Base-by-base conservation (phyloP, 2,329 filamentous ascomycete genomes). In the Aspergillus fructus region DNA sequence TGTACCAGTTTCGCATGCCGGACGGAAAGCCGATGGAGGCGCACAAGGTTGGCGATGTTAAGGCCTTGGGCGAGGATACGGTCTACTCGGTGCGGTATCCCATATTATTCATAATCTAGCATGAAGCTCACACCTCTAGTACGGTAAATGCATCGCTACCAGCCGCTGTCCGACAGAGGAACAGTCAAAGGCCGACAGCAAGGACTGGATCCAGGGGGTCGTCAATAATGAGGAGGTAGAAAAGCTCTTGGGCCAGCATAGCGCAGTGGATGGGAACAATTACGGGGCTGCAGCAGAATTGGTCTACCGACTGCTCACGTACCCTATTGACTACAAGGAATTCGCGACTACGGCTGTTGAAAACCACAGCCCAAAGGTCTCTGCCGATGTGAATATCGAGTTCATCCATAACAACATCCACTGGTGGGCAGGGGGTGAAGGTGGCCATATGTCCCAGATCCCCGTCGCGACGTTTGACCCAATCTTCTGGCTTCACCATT, bases 401-500 rank as follows among this genome's bases (percentile, higher is more conserved):
- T 45, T 55, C 12, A 55, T 58, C 37, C 56, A 58, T 15, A 58
- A 58, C 37, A 58, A 58, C 13, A 50, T 58, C 19, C 56, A 58
- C 23, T 46, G 33, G 41, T 46, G 50, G 43, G 23, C 21, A n/a
- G 50, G 40, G 7, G 51, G 45, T 13, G 39, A 49, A 3, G 37
- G 27, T 7, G 58, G 58, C 11, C 58, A 60, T 15, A 60, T 60
- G 58, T 42, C 50, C 9, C 24, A 52, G 7, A 43, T 55, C 21
- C 46, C 50, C 13, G 55, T 60, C 2, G 55, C 55, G 17, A 39
- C 55, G 17, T 60, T 58, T 53, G 58, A 60, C 21, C 58, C 58
- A 3, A 49, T 60, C 23, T 60, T 60, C 46, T 60, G 50, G 46
- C 30, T 60, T 24, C 55, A 60, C 40, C 55, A 60, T 30, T 58